Percentiles rank a stretch among this genome's conserved stretches.
Conservation (phyloP, 768 basidiomycete species). For the Leccinum truebloodii region DNA sequence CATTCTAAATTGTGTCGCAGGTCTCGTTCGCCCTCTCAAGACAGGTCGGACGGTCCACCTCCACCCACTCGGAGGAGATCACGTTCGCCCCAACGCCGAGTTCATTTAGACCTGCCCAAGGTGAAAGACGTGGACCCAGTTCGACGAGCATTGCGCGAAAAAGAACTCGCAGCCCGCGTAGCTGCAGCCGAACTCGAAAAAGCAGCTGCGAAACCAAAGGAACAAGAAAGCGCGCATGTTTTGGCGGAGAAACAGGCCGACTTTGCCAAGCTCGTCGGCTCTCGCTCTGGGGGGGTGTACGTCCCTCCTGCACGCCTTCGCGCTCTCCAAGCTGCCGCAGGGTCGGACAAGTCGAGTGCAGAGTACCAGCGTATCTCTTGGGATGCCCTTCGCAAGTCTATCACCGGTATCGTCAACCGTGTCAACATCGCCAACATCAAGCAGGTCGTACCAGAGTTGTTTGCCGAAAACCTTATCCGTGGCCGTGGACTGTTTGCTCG, state of each 20-base stretch:
- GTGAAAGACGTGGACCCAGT: conserved; percentile 77
- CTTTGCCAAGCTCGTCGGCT: conserved; percentile 81
- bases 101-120: conserved; percentile 43
- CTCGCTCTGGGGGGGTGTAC: conserved; percentile 92
- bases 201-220: conserved; percentile 49
- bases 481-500: conserved; percentile 91
- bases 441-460: conserved; percentile 86
- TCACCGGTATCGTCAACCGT: conserved; percentile 99
- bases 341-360: conserved; percentile 75
- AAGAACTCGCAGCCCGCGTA: conserved; percentile 70
- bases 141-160: conserved; percentile 74
- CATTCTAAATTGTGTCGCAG: conserved; percentile 28
- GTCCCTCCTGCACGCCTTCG: conserved; percentile 93
- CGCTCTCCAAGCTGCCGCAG: conserved; percentile 83
- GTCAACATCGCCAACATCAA: conserved; percentile 98
- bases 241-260: conserved; percentile 76
- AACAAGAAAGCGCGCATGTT: conserved; percentile 45
- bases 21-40: conserved; percentile 50
- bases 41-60: conserved; percentile 35
- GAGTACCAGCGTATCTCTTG: conserved; percentile 96
- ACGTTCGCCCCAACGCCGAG: conserved; percentile 35
- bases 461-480: conserved; percentile 90
- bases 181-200: conserved; percentile 71
- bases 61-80: conserved; percentile 46
- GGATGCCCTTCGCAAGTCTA: conserved; percentile 96